Evolutionary conservation across 257 asterid genomes (phyloP), one percentile per base, ranked within the genome.

Genomic region (Solanum paucissectum): DNA sequence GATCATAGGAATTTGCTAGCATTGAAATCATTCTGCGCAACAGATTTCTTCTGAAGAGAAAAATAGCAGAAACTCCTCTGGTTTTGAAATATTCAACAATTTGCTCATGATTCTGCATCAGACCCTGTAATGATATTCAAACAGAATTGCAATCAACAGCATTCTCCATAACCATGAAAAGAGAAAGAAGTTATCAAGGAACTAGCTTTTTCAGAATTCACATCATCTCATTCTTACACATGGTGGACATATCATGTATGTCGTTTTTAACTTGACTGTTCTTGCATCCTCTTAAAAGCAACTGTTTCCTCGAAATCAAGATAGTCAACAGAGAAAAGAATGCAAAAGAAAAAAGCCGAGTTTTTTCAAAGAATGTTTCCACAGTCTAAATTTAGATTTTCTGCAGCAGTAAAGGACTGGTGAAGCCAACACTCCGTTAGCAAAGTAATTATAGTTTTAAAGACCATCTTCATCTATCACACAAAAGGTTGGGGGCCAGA

Each of bases 1-100:
- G 98, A 91, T 97, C 99, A 60, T 95, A 95, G 36, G 98, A 93
- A 90, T 97, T 97, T 77, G 98, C 98, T 20, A 95, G 95, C 58
- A 97, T 92, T 58, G 99, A 97, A 79, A 97, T 85, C 98, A 94
- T 93, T 52, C 99, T 90, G 75, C 99, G 98, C 89, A 97, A 89
- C 36, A 97, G 94, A 91, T 97, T 97, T 91, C 95, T 91, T 92
- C 99, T 92, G 89, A 95, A 97, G 75, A 97, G 99, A 91, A 97
- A 97, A 85, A 97, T 91, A 21, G 93, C 93, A 12, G 98, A 97
- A 89, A 95, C 98, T 82, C 99, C 99, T 92, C 87, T 93, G 40
- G 90, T 42, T 12, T 93, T 95, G 93, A 97, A 95, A 92, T 97
- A 97, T 33, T 94, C 92, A 40, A 90, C 92, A 77, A 97, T 95